Evolutionary conservation across 2,329 filamentous ascomycete species (phyloP).

Genomic region (Thermoascus crustaceus): DNA sequence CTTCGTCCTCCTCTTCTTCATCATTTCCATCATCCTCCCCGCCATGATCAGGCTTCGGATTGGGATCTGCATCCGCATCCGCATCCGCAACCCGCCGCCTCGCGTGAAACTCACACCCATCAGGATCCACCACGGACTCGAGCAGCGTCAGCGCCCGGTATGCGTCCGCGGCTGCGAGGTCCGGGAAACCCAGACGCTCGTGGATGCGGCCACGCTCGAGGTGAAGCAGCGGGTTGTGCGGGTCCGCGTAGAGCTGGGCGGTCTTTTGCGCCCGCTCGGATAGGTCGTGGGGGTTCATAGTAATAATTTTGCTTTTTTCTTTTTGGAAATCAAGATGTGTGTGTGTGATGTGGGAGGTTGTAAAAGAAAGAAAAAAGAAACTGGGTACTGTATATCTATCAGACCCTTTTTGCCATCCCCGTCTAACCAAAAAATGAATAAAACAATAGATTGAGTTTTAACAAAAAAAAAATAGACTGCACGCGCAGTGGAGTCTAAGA

Average conservation of each 20-base stretch:
- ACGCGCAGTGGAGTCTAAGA: no score
- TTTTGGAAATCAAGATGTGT: neutral
- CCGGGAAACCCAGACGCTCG: conserved; percentile 70
- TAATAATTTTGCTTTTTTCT: neutral
- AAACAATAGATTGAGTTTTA: no score
- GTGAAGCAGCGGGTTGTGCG: conserved; percentile 35
- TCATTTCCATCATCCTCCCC: conserved; percentile 1
- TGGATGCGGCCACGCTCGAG: conserved; percentile 59
- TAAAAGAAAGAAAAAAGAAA: conserved; percentile 4
- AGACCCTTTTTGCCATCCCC: no score
- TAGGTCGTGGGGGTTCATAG: conserved; percentile 22
- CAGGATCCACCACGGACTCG: conserved; percentile 65
- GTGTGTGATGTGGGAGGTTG: neutral
- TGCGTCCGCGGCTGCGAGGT: conserved; percentile 81
- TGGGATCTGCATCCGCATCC: no score
- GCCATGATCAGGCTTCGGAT: conserved; percentile 23
- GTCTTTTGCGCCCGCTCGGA: conserved; percentile 51
- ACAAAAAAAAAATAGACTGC: no score
- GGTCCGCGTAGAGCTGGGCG: conserved; percentile 28
- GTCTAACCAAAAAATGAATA: no score
- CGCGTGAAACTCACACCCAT: conserved; percentile 76
- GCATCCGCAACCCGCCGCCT: conserved; percentile 41
- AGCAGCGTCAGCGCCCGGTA: conserved; percentile 82
- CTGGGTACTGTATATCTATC: no score
- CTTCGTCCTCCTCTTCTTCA: conserved; percentile 16